Evolutionary conservation across 768 basidiomycete species (phyloP), one percentile per base, ranked within the genome.

Genomic region (Tulasnella sp.): DNA sequence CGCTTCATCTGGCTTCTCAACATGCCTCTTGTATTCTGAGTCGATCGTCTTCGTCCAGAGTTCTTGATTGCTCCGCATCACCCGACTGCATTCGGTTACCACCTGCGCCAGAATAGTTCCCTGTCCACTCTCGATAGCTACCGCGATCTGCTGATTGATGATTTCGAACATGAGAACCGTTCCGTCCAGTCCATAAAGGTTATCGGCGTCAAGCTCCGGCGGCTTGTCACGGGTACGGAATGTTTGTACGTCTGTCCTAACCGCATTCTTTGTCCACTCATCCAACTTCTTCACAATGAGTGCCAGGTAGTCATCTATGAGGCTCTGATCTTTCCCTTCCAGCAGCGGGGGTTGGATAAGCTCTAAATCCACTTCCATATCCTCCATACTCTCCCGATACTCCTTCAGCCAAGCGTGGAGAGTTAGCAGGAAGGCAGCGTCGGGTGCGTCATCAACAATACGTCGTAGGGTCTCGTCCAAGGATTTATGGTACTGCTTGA

Each of bases 121-220:
- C 69, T 98, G 96, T 4, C 90, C 89, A 65, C 92, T 98, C 70
- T 98, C 96, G 63, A 87, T 85, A 8, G 93, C 93, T 15, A 92
- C 78, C 67, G 98, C 94, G 60, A 92, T 79, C 70, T 97, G 94
- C 71, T 94, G 91, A 70, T 93, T 98, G 65, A 97, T 85, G 86
- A 98, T 92, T 72, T 96, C 89, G 78, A 97, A 98, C 62, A 99
- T 76, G 66, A 98, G 96, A 53, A 94, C 82, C 17, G 93, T 85
- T 44, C 93, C 88, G 68, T 96, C 88, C 61, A 84, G 86, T 19
- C 88, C 88, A 68, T 97, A 97, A 62, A 86, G 75, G 12, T 90
- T 91, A 60, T 97, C 92, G 56, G 80, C 80, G 67, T 92, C 89
- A 48, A 86, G 72, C 71, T 98, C 94, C 2, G 92, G 94, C 24